phyloP scores from a whole-genome alignment of 768 basidiomycete genomes.

The Russula sp. region DNA sequence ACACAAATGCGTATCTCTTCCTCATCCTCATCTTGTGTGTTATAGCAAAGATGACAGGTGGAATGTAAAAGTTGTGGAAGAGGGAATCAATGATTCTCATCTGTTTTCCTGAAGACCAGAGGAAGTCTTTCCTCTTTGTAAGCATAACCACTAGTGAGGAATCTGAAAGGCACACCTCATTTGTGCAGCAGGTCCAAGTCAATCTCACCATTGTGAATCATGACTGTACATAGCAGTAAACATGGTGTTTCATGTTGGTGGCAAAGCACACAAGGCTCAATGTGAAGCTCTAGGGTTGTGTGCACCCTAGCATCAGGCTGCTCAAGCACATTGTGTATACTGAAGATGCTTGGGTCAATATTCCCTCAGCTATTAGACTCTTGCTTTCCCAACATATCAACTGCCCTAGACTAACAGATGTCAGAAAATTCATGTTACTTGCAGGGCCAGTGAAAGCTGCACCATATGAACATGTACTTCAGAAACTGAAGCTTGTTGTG shows the following conservation, averaged over 20 bases:
- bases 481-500: neutral
- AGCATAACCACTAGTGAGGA: neutral
- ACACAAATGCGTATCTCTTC: constrained; percentile 43
- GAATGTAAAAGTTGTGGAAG: constrained; percentile 49
- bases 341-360: constrained; percentile 21
- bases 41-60: constrained; percentile 45
- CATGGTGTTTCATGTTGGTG: neutral
- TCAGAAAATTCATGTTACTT: no score
- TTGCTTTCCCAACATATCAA: constrained; percentile 5
- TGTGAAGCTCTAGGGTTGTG: constrained; percentile 26
- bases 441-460: no score
- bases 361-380: constrained; percentile 18
- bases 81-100: constrained; percentile 46
- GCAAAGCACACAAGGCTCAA: neutral
- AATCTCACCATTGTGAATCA: constrained; percentile 64
- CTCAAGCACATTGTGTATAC: constrained; percentile 25
- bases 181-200: constrained; percentile 70
- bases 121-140: constrained; percentile 49
- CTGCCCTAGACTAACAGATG: no score
- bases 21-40: constrained; percentile 33
- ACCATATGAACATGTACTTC: no score
- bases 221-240: constrained; percentile 33
- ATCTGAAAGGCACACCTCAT: constrained; percentile 42
- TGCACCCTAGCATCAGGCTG: constrained; percentile 26
- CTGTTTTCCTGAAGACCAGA: constrained; percentile 70